Percentiles rank a stretch among this genome's conserved stretches.
Evolutionary conservation across 352 stramenopile genomes (phyloP).

Genomic region (Phytopythium montanum): DNA sequence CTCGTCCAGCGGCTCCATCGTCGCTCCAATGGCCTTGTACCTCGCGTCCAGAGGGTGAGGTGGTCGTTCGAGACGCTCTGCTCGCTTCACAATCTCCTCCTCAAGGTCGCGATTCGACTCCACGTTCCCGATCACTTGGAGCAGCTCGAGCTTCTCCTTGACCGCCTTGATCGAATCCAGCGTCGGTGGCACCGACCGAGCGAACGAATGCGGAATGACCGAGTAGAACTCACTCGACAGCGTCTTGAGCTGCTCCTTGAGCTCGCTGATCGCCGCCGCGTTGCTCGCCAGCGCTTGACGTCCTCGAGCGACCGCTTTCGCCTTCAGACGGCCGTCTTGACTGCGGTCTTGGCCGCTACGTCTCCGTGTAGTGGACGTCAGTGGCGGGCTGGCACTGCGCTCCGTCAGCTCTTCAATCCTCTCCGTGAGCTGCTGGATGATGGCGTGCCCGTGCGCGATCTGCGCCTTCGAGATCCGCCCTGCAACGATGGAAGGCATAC

Average conservation of each 20-base stretch:
- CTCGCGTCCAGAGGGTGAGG: slow-evolving; percentile 46
- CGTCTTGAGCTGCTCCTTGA: slow-evolving; percentile 36
- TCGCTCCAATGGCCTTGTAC: slow-evolving; percentile 45
- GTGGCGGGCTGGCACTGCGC: slow-evolving; percentile 13
- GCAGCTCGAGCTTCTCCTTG: slow-evolving; percentile 55
- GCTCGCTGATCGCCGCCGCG: slow-evolving; percentile 10
- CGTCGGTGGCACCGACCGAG: slow-evolving; percentile 39
- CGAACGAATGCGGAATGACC: slow-evolving; percentile 68
- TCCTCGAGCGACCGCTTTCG: slow-evolving; percentile 9
- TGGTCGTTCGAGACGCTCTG: neutral
- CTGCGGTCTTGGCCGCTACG: neutral
- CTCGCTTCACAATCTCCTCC: slow-evolving; percentile 6
- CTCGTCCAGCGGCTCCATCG: slow-evolving; percentile 39
- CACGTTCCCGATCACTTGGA: slow-evolving; percentile 54
- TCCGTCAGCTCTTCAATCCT: slow-evolving; percentile 35
- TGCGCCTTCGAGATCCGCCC: slow-evolving; percentile 49
- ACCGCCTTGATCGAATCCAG: slow-evolving; percentile 53
- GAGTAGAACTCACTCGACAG: slow-evolving; percentile 70
- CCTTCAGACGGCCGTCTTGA: slow-evolving; percentile 15
- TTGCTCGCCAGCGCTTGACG: slow-evolving; percentile 14
- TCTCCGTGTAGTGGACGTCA: slow-evolving; percentile 1
- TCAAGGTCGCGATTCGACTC: slow-evolving; percentile 56
- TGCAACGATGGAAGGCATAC: neutral
- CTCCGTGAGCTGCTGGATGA: slow-evolving; percentile 45
- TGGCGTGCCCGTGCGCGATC: slow-evolving; percentile 55